Base-by-base conservation (phyloP, 179 eudicot species). In the Amaranthus tricolor region DNA sequence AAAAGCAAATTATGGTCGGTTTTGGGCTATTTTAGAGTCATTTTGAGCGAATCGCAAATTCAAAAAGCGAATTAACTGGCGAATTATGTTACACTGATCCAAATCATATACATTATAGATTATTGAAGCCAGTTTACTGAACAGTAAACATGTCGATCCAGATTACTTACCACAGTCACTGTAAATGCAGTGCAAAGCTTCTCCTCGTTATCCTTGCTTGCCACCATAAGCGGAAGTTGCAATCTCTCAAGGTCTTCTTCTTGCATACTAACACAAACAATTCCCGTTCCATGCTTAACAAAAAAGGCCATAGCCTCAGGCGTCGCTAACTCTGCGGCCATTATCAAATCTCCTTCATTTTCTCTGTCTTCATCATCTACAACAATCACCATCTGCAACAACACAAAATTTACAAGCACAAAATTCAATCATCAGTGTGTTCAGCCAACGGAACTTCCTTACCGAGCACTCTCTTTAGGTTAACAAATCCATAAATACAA, bases 201-300 rank as follows among this genome's bases (percentile, higher is more conserved):
- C 77, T 91, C 94, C 81, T 88, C 92, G 47, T 87, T 91, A 43
- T 81, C 88, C 80, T 85, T 83, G 68, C 77, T 79, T 48, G 77
- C 63, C 50, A 92, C 97, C 97, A 90, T 90, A 74, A 84, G 83
- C 45, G 96, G 93, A 71, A 87, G 89, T 61, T 88, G 86, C 79
- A 88, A 80, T 77, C 90, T 89, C 74, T 87, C 96, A 68, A 92
- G 75, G 71, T 88, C 90, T 73, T 87, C 93, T 58, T 73, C 96
- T 77, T 85, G 84, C 89, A 90, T 87, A 81, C 93, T 90, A 72
- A 92, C 96, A 79, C 92, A 92, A 71, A 92, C 92, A 76, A 90
- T 92, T 45, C 93, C 97, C 69, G 96, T 86, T 76, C 97, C 97
- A 79, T 87, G 82, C 82, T 89, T 92, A 74, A 92, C 91, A 80